Base-by-base conservation (phyloP, 176 grass and related monocot species). In the Elymus sibiricus region DNA sequence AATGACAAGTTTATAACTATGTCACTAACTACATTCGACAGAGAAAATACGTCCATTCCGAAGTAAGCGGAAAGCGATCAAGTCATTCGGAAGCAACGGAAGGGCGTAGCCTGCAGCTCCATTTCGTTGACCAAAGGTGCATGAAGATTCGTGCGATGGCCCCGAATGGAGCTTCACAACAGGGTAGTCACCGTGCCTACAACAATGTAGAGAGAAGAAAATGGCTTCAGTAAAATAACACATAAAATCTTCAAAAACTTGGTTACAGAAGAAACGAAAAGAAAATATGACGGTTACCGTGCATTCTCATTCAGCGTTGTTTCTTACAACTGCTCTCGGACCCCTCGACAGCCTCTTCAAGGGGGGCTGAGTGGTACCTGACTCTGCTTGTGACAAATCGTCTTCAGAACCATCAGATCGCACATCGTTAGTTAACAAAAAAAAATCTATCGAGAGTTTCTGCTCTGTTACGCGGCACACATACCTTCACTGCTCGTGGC, bases 331-430 rank as follows among this genome's bases (percentile, higher is more conserved):
- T 31, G 47, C 43, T 76, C 8, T 25, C 2, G 76, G 28, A 80
- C 9, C 90, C 51, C 90, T 87, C 5, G 80, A 31, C 31, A 89
- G 55, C 87, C 90, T 81, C 53, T 76, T 86, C 22, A 92, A 71
- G 76, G 13, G 3, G 67, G 32, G 75, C 24, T 16, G 90, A 69
- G 73, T 61, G 1, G 1, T 49, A 5, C 37, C 39, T 22, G 78
- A 51, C 27, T 87, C 84, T 7, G 79, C 61, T 84, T 83, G 79
- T 10, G 67, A 71, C 13, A 76, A 74, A 14, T 39, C 16, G 9
- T 77, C 83, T 16, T 74, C 83, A 15, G 35, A 38, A 63, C 83
- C 79, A 62, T 79, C 83, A 86, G 69, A 74, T 64, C 44, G 5
- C 12, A 2, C 15, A 47, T 63, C 15, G 12, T 80, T 69, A 85